phyloP scores from a whole-genome alignment of 208 protist genomes.

The Herpetomonas tarakana region DNA sequence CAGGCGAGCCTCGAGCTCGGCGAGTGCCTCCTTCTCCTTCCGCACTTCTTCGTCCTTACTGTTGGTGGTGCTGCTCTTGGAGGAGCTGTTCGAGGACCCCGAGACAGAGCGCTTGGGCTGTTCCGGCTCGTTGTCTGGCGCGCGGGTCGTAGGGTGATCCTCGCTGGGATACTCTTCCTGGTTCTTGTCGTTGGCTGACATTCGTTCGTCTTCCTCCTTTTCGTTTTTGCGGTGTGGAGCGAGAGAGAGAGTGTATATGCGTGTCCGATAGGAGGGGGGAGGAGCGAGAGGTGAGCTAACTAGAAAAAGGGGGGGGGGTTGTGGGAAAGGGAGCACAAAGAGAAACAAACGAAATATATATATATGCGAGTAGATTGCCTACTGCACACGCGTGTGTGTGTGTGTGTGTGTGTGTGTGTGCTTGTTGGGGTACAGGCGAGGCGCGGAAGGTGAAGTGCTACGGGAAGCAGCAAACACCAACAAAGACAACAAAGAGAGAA shows the following conservation, averaged over 20 bases:
- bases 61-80: neutral
- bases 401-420: neutral
- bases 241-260: neutral
- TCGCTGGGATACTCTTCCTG: conserved; percentile 14
- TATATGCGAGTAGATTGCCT: neutral
- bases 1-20: conserved; percentile 28
- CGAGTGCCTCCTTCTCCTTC: conserved; percentile 26
- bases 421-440: too few relatives aligned
- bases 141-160: conserved; percentile 15
- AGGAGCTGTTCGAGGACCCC: neutral
- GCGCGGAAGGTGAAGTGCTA: too few relatives aligned
- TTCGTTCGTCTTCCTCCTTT: neutral
- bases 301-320: neutral
- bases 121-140: conserved; percentile 16
- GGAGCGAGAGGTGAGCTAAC: neutral
- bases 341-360: neutral
- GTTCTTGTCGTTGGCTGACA: conserved; percentile 1
- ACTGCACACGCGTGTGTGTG: neutral
- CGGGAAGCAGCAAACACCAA: conserved; percentile 1
- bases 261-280: neutral
- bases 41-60: conserved; percentile 14
- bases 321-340: conserved; percentile 1
- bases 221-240: neutral
- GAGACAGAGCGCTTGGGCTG: neutral
- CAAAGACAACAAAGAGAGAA: neutral